These are phyloP conservation scores for Mycena pura DNA, from an alignment of 768 basidiomycete genomes.

Conservation along the genomic window DNA sequence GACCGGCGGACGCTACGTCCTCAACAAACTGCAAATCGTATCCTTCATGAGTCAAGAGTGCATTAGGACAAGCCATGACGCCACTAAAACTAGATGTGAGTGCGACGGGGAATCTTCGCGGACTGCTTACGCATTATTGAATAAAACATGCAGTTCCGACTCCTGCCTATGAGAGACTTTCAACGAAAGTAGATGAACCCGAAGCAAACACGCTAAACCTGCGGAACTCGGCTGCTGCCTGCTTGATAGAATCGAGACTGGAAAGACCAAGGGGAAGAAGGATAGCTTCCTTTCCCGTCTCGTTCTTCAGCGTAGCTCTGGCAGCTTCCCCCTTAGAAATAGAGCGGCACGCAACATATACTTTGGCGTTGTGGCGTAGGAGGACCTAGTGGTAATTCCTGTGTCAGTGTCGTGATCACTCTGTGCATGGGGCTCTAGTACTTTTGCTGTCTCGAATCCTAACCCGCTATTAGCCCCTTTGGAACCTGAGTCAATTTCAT, in stretches of 20 bases:
- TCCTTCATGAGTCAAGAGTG: background rate
- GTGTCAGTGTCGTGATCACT: background rate
- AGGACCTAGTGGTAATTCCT: background rate
- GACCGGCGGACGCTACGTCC: too few species aligned
- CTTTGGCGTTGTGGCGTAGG: slow-evolving; percentile 2
- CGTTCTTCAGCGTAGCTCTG: background rate
- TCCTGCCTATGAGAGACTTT: background rate
- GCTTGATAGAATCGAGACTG: slow-evolving; percentile 6
- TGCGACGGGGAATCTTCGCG: background rate
- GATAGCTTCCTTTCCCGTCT: background rate
- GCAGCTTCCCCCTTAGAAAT: background rate
- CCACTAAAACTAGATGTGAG: background rate
- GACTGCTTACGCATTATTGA: slow-evolving; percentile 5
- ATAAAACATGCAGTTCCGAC: background rate
- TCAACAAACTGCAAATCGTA: slow-evolving; percentile 1
- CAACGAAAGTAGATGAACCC: background rate
- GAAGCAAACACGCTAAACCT: background rate
- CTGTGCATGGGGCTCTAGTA: background rate
- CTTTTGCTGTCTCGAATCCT: background rate
- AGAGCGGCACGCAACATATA: background rate
- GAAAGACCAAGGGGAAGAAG: slow-evolving; percentile 1
- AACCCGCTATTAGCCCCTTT: background rate
- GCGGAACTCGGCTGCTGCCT: slow-evolving; percentile 2
- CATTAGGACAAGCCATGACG: background rate
- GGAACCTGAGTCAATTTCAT: background rate